phyloP scores from a whole-genome alignment of 805 yeast species.

The Ogataea sp. region DNA sequence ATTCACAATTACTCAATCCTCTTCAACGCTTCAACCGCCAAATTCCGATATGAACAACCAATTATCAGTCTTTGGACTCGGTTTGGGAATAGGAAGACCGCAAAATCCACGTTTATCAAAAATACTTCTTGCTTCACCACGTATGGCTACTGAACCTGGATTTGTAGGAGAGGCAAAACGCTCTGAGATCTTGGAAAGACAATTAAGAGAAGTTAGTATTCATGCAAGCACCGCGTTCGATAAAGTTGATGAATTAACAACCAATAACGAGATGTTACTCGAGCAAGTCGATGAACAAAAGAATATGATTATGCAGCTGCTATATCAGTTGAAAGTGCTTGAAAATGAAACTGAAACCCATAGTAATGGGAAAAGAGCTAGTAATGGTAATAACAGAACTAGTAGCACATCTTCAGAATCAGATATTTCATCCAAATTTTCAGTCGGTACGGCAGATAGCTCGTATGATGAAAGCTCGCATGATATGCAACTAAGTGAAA shows the following conservation, averaged over 20 bases:
- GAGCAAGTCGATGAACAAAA: constrained; percentile 22
- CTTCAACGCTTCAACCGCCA: too few relatives aligned
- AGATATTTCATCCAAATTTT: neutral
- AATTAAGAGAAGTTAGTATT: constrained; percentile 15
- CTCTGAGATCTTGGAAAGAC: constrained; percentile 12
- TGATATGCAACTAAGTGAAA: neutral
- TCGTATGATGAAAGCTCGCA: too few relatives aligned
- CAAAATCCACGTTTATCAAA: neutral
- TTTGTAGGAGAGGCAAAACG: constrained; percentile 16
- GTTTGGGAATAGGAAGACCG: neutral
- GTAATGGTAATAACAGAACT: neutral
- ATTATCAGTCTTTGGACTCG: neutral
- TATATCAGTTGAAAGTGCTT: constrained; percentile 12
- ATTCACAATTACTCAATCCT: neutral
- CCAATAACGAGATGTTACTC: constrained; percentile 13
- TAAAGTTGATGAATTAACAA: constrained; percentile 15
- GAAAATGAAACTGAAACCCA: neutral
- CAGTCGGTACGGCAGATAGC: too few relatives aligned
- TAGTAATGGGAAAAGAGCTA: neutral
- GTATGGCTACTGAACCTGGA: constrained; percentile 12
- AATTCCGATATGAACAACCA: neutral
- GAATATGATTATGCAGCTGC: constrained; percentile 13
- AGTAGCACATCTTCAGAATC: too few relatives aligned
- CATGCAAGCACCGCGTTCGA: constrained; percentile 21
- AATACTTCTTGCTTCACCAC: constrained; percentile 8